Base-by-base conservation (phyloP, 2,329 filamentous ascomycete species). In the Ophiostoma sp. region DNA sequence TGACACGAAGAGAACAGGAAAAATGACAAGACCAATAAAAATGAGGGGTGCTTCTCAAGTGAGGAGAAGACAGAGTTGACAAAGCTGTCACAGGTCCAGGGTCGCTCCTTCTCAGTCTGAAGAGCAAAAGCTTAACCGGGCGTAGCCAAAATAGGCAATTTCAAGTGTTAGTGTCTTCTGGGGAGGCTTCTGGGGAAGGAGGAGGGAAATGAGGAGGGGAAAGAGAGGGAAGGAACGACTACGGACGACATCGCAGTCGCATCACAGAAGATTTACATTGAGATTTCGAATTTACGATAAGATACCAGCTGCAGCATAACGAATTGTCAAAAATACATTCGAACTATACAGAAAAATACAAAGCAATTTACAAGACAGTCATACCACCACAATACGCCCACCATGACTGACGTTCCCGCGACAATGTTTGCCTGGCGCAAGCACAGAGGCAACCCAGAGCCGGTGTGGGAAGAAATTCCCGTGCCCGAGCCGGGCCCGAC, bases 401-500 rank as follows among this genome's bases (percentile, higher is more conserved):
- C 9, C n/a, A 70, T 70, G 68, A 17, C 68, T 2, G 57, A 63
- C 5, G 25, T 71, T 3, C 69, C 69, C 1, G n/a, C 39, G 3
- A 71, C 55, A 9, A 71, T 71, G 69, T 71, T 71, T 71, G 69
- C 69, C 55, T 71, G 69, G 69, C 55, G 69, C 55, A 71, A 71
- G 25, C 69, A 71, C 55, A 71, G 31, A 57, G 69, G 69, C 17
- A 71, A 71, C 11, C 69, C 69, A 0, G 69, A 71, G 55, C 69
- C 69, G 19, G 69, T 70, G 15, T 71, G 69, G 69, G 69, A 85
- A 70, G 78, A 82, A 50, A 78, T 86, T 31, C 81, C 84, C 9
- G 80, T 85, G 48, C 84, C 85, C 1, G 77, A 78, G 42, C 83
- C 83, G 8, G 78, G 79, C 50, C 79, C 80, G 28, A 81, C 84